Base-by-base conservation (phyloP, 2,329 filamentous ascomycete genomes). In the Calonectria honghensis region DNA sequence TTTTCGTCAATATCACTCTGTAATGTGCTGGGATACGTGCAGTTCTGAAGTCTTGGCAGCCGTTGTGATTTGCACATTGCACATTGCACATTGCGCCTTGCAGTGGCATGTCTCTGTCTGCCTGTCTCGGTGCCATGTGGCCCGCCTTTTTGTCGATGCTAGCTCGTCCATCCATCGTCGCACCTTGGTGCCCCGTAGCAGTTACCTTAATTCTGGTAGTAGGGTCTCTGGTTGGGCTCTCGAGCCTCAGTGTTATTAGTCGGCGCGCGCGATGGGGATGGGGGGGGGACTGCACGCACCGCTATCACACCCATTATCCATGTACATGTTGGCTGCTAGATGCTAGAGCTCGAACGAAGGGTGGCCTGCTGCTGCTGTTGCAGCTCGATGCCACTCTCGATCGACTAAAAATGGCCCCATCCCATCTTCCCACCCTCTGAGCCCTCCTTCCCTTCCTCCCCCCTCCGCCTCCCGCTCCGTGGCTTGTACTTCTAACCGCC, bases 341-440 rank as follows among this genome's bases (percentile, higher is more conserved):
- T 48, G 61, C 29, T 18, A 14, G 32, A 35, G 31, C 32, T 32
- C 31, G 39, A 29, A 65, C 48, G 39, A 65, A 31, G 29, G 24
- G 51, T n/a, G 51, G 11, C 51, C 51, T 29, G 51, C 29, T 31
- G 32, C 32, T 35, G 32, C 32, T 9, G 32, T 10, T 11, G 31
- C 51, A 32, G 51, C 51, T 32, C 51, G 32, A 35, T 52, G 32
- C 61, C 65, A 52, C 18, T 61, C 51, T 51, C 57, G 20, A 41
- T 7, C 41, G 54, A 51, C 67, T 73, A 70, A 70, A 73, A 73
- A 70, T 67, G 61, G 51, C n/a, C 57, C 59, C 66, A 66, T 73
- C 72, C 72, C 72, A 24, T 41, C 66, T 68, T 52, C 54, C 45
- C 54, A 45, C 35, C 68, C 20, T 64, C 37, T 29, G 18, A n/a